phyloP scores from a whole-genome alignment of 305 asterid genomes.

The Fraxinus albicans region DNA sequence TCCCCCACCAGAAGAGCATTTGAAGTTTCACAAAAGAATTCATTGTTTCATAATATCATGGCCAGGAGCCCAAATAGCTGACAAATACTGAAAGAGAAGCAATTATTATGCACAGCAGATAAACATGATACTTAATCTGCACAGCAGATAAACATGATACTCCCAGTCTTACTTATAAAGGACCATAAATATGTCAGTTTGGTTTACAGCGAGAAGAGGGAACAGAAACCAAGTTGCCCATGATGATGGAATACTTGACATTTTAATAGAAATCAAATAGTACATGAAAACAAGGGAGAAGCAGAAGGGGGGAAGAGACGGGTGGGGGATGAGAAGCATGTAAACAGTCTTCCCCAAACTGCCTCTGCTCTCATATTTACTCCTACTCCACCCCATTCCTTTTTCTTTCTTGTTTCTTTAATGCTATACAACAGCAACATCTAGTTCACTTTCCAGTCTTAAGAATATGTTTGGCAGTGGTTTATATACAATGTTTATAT shows the following conservation, averaged over 20 bases:
- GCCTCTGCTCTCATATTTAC: background rate
- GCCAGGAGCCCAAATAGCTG: background rate
- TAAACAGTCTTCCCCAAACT: background rate
- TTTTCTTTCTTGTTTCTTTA: background rate
- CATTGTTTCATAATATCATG: background rate
- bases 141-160: background rate
- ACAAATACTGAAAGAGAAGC: background rate
- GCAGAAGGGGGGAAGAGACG: background rate
- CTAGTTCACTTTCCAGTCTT: background rate
- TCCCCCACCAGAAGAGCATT: background rate
- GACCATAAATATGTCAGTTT: background rate
- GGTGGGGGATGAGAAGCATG: background rate
- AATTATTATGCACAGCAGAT: background rate
- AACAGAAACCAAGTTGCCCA: background rate
- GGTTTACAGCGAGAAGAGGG: background rate
- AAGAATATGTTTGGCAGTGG: background rate
- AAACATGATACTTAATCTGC: background rate
- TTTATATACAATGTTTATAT: too few species aligned
- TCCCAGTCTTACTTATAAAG: background rate
- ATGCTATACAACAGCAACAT: background rate
- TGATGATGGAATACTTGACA: background rate
- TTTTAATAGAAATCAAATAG: background rate
- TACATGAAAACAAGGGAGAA: background rate
- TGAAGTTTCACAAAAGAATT: conserved; percentile 1
- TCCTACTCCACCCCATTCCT: background rate